These are phyloP conservation scores for Mucor velutinosus DNA, from an alignment of 371 early-diverging fungal genomes.

Conservation along the genomic window DNA sequence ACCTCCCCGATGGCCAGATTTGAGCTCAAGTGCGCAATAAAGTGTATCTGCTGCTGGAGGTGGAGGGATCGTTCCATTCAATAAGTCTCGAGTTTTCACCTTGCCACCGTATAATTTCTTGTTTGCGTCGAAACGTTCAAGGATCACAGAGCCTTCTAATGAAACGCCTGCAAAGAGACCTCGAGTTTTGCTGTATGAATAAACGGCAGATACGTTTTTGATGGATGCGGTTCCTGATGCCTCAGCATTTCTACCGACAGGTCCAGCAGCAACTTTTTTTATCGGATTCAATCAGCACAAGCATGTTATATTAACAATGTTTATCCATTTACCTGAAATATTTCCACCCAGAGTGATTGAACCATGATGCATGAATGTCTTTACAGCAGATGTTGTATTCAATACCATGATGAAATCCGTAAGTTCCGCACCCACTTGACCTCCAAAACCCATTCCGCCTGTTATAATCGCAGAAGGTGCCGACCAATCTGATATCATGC, in stretches of 20 bases:
- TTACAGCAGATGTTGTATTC: constrained; percentile 78
- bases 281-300: not conserved
- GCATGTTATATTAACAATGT: not conserved
- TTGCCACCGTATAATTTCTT: constrained; percentile 76
- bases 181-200: constrained; percentile 73
- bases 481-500: constrained; percentile 43
- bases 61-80: constrained; percentile 70
- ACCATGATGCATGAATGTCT: constrained; percentile 71
- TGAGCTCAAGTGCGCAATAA: constrained; percentile 61
- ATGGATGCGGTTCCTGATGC: constrained; percentile 65
- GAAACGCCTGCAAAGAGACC: constrained; percentile 86
- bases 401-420: constrained; percentile 81
- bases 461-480: constrained; percentile 63
- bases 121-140: constrained; percentile 90
- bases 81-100: constrained; percentile 75
- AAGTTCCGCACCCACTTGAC: constrained; percentile 74
- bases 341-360: constrained; percentile 78
- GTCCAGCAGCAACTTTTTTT: constrained; percentile 71
- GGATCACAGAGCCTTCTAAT: constrained; percentile 86
- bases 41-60: constrained; percentile 79
- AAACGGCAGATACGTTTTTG: constrained; percentile 51
- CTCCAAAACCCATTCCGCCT: constrained; percentile 74
- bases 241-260: constrained; percentile 80
- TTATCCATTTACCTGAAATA: constrained; percentile 32
- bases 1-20: not conserved